These are phyloP conservation scores for Extremus antarcticus DNA, from an alignment of 495 filamentous ascomycete genomes.

Conservation along the genomic window DNA sequence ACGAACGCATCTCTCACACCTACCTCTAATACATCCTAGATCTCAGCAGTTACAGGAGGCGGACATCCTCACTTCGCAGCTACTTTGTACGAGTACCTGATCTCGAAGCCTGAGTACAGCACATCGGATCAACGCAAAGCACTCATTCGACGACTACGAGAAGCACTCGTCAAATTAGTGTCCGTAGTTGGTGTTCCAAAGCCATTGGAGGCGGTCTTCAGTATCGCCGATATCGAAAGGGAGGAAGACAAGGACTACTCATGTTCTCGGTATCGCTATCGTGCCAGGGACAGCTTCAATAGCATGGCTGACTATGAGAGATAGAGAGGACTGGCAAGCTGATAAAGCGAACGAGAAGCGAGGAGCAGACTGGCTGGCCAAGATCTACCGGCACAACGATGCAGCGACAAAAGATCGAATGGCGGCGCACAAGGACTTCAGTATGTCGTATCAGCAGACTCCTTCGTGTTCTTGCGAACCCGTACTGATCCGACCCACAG, in stretches of 20 bases:
- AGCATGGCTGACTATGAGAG: background rate
- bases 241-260: slow-evolving; percentile 31
- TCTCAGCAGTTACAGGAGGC: slow-evolving; percentile 22
- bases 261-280: slow-evolving; percentile 22
- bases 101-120: slow-evolving; percentile 20
- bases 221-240: slow-evolving; percentile 21
- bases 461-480: background rate
- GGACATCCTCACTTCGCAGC: slow-evolving; percentile 23
- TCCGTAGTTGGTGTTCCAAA: slow-evolving; percentile 25
- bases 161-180: slow-evolving; percentile 28
- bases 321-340: slow-evolving; percentile 29
- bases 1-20: background rate
- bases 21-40: slow-evolving; percentile 11
- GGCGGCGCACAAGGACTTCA: slow-evolving; percentile 26
- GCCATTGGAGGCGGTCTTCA: slow-evolving; percentile 27
- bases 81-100: slow-evolving; percentile 25
- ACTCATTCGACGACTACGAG: slow-evolving; percentile 26
- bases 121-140: slow-evolving; percentile 24
- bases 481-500: slow-evolving; percentile 10
- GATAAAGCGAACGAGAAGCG: slow-evolving; percentile 26
- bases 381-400: slow-evolving; percentile 26
- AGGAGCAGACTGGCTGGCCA: slow-evolving; percentile 22
- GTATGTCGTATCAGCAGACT: no score
- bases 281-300: background rate
- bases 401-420: slow-evolving; percentile 19